These are phyloP conservation scores for Erythrophleum ivorense DNA, from an alignment of 331 rosid genomes.

Conservation along the genomic window DNA sequence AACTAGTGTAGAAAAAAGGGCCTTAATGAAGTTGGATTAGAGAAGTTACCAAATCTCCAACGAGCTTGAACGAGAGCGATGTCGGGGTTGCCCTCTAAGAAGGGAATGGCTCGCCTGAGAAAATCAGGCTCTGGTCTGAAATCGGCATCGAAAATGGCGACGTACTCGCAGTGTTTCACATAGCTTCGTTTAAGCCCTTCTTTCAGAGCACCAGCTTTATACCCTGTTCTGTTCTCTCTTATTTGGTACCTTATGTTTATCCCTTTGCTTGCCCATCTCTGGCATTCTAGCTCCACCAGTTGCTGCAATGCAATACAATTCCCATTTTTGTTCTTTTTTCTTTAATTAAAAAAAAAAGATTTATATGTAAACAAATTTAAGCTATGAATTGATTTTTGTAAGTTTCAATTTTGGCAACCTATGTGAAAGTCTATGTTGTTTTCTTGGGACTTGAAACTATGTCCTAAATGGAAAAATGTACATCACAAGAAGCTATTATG, in stretches of 20 bases:
- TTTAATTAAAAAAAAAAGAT: neutral
- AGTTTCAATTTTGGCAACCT: neutral
- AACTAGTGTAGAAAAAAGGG: neutral
- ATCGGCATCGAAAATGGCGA: slow-evolving; percentile 78
- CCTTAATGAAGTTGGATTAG: neutral
- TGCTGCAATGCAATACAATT: slow-evolving; percentile 55
- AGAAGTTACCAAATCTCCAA: slow-evolving; percentile 73
- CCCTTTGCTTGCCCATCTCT: slow-evolving; percentile 84
- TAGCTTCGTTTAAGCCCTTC: slow-evolving; percentile 77
- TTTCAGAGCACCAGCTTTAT: slow-evolving; percentile 83
- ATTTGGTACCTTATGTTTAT: slow-evolving; percentile 71
- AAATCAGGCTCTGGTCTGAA: slow-evolving; percentile 74
- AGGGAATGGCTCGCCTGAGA: slow-evolving; percentile 71
- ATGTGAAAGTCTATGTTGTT: neutral
- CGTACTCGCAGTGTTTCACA: slow-evolving; percentile 77
- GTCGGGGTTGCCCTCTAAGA: slow-evolving; percentile 61
- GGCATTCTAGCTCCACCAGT: slow-evolving; percentile 80
- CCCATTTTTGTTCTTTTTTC: neutral
- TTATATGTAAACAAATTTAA: neutral
- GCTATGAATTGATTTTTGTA: neutral
- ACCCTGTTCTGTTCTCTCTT: slow-evolving; percentile 72
- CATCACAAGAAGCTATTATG: neutral
- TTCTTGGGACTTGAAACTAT: neutral
- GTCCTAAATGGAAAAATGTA: neutral
- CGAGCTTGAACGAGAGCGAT: slow-evolving; percentile 80